phyloP scores from a whole-genome alignment of 148 eudicot species.

The Rhododendron williamsianum region DNA sequence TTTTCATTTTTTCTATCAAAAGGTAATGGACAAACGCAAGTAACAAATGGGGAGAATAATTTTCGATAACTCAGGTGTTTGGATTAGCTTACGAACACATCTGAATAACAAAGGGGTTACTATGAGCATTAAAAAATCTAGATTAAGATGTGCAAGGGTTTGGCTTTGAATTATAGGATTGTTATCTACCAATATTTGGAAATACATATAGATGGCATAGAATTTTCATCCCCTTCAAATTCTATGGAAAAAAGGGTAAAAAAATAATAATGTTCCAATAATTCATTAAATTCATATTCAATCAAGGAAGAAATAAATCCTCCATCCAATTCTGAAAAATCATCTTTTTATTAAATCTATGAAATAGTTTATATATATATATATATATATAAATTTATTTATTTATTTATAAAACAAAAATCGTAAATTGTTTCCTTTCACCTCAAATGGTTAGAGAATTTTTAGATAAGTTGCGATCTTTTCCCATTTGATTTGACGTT shows the following conservation, averaged over 20 bases:
- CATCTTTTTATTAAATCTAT: neutral
- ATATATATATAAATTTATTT: no score
- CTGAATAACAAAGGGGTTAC: neutral
- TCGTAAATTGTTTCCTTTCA: neutral
- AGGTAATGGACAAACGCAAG: neutral
- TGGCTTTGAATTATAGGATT: slow-evolving; percentile 5
- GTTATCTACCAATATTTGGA: neutral
- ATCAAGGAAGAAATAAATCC: neutral
- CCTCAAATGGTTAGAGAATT: neutral
- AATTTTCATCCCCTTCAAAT: neutral
- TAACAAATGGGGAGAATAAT: neutral
- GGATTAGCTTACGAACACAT: neutral
- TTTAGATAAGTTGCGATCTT: no score
- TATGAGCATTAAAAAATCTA: neutral
- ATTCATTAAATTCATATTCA: neutral
- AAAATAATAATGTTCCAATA: neutral
- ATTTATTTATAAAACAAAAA: neutral
- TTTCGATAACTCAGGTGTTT: neutral
- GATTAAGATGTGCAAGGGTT: neutral
- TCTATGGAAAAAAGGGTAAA: neutral
- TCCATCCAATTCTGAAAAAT: neutral
- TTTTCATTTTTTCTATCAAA: neutral
- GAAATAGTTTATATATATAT: no score
- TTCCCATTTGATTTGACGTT: neutral
- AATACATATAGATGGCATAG: neutral